Conservation (phyloP, 495 filamentous ascomycete species). For the Penicillium turbatum region DNA sequence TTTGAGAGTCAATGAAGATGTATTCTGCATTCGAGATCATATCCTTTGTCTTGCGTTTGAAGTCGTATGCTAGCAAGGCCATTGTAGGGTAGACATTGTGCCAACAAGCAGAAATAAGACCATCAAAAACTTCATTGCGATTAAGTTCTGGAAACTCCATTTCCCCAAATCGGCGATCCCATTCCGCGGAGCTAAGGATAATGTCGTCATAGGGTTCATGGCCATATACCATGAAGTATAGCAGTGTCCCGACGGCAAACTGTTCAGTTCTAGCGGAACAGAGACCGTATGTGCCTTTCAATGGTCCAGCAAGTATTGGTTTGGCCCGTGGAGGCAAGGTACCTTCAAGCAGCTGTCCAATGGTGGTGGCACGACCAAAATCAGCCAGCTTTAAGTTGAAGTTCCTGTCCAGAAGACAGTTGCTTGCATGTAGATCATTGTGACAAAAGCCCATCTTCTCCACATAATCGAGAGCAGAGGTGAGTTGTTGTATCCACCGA, state of each 20-base stretch:
- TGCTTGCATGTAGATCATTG: slow-evolving; percentile 19
- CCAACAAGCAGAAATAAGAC: slow-evolving; percentile 25
- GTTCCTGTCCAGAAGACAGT: slow-evolving; percentile 21
- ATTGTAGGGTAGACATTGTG: slow-evolving; percentile 27
- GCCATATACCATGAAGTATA: slow-evolving; percentile 31
- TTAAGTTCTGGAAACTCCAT: slow-evolving; percentile 24
- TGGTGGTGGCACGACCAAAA: slow-evolving; percentile 23
- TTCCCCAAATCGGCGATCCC: slow-evolving; percentile 22
- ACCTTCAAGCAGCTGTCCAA: slow-evolving; percentile 22
- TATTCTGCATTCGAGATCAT: slow-evolving; percentile 15
- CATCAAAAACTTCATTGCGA: slow-evolving; percentile 19
- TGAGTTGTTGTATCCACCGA: slow-evolving; percentile 21
- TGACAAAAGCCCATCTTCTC: slow-evolving; percentile 21
- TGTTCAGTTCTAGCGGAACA: slow-evolving; percentile 27
- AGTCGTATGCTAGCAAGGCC: slow-evolving; percentile 21
- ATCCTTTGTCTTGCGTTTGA: slow-evolving; percentile 21
- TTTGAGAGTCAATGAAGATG: slow-evolving; percentile 16
- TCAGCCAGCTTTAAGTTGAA: slow-evolving; percentile 24
- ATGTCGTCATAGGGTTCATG: slow-evolving; percentile 30
- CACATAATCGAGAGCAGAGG: slow-evolving; percentile 20
- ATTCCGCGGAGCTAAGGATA: slow-evolving; percentile 18
- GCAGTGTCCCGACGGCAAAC: slow-evolving; percentile 26
- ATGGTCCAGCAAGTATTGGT: slow-evolving; percentile 19
- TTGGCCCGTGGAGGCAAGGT: slow-evolving; percentile 18
- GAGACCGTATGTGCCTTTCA: slow-evolving; percentile 21